Percentiles rank a stretch among this genome's conserved stretches.
Evolutionary conservation across 2,329 filamentous ascomycete species (phyloP).

Genomic region (Diaporthe caulivora): DNA sequence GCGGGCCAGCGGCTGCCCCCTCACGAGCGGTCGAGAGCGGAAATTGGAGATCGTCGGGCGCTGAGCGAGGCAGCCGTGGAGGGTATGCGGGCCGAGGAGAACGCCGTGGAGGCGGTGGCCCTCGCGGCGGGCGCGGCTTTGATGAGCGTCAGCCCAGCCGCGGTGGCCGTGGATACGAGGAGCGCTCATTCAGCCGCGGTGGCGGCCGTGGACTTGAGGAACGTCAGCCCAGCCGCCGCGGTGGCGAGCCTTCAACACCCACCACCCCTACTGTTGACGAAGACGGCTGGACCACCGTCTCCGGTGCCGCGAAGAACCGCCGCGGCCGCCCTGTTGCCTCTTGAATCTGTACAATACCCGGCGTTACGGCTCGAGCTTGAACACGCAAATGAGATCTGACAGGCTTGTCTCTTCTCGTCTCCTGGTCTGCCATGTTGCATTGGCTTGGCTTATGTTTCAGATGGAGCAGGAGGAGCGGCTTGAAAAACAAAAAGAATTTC

Average conservation of each 20-base stretch:
- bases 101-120: conserved; percentile 56
- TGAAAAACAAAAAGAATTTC: conserved; percentile 27
- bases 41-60: conserved; percentile 70
- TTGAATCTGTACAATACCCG: conserved; percentile 38
- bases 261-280: conserved; percentile 61
- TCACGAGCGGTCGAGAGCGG: conserved; percentile 69
- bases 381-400: not conserved
- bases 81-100: conserved; percentile 55
- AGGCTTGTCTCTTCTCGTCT: conserved; percentile 24
- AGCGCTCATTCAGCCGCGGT: conserved; percentile 21
- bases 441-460: conserved; percentile 22
- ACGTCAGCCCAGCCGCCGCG: conserved; percentile 46
- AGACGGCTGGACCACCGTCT: conserved; percentile 75
- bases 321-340: conserved; percentile 45
- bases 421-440: conserved; percentile 27
- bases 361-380: conserved; percentile 30
- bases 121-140: conserved; percentile 57
- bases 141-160: conserved; percentile 56
- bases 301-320: conserved; percentile 53
- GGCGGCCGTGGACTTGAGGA: conserved; percentile 42
- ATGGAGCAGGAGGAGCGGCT: conserved; percentile 19
- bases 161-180: conserved; percentile 24
- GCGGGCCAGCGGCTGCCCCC: conserved; percentile 50
- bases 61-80: conserved; percentile 62
- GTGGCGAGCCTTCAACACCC: conserved; percentile 47